Evolutionary conservation across 1,284 basidiomycete species (phyloP), one percentile per base, ranked within the genome.

Genomic region (Mycena citricolor): DNA sequence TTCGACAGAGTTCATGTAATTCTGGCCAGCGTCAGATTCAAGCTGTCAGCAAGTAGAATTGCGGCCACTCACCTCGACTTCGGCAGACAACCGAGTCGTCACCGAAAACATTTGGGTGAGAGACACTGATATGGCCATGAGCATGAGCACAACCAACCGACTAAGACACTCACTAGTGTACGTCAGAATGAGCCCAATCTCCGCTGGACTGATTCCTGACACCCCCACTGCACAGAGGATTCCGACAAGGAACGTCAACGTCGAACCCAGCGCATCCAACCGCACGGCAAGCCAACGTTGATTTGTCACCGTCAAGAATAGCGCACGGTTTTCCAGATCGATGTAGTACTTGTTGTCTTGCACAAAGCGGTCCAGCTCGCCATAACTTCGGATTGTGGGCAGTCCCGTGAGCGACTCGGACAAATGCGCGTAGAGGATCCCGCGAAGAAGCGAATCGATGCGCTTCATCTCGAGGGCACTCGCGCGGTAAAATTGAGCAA

Each of bases 1-100:
- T 63, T 90, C 86, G 1, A 86, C 83, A 2, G 82, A 76, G 59
- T 86, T 87, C 77, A 90, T 79, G 57, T 84, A 80, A 56, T 84
- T 85, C 74, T 84, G 44, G 6, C 23, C 5, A 5, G 3, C 13
- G 17, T 38, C 19, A 43, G 42, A 32, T 26, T 39, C 51, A 19
- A 57, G 23, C 16, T 26, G 36, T 22, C 12, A 19, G 33, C 39
- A 7, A n/a, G n/a, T 21, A 4, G 8, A 13, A 10, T 16, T 4
- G 20, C 38, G n/a, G 20, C 8, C 4, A 46, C 63, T 55, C 44
- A 77, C 81, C 63, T 83, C 81, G 3, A 84, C 77, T 61, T 85
- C 81, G 2, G 82, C 81, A 5, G 74, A 72, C 57, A 83, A 73
- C 26, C 81, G 65, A 0, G 73, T 81, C 33, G 80, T 63, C 66